These are phyloP conservation scores for Lentinula guzmanii DNA, from an alignment of 768 basidiomycete species.

Conservation along the genomic window DNA sequence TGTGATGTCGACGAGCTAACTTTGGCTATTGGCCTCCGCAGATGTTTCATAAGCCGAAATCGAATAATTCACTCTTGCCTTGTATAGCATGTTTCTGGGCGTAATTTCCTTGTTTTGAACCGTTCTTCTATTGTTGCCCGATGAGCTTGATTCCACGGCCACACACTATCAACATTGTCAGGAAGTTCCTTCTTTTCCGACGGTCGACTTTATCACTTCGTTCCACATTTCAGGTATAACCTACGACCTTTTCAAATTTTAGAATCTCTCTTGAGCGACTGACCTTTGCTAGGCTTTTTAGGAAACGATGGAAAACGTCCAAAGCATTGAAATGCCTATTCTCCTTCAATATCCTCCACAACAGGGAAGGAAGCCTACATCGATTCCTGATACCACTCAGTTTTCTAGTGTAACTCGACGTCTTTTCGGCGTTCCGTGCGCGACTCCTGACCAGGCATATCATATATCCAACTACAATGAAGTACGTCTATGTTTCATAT, in stretches of 20 bases:
- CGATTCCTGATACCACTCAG: slow-evolving; percentile 18
- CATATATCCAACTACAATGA: slow-evolving; percentile 13
- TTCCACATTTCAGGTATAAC: background rate
- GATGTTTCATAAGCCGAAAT: background rate
- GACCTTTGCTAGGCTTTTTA: background rate
- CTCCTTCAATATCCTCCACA: slow-evolving; percentile 12
- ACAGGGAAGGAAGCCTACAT: slow-evolving; percentile 15
- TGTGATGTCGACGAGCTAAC: slow-evolving; percentile 2
- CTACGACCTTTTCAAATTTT: background rate
- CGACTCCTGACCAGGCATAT: slow-evolving; percentile 14
- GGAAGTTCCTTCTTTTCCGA: background rate
- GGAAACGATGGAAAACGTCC: background rate
- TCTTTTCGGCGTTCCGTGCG: slow-evolving; percentile 15
- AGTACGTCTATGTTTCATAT: slow-evolving; percentile 7
- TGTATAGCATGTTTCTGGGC: background rate
- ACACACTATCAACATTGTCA: background rate
- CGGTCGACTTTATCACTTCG: background rate
- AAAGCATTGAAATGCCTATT: slow-evolving; percentile 8
- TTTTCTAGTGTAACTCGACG: slow-evolving; percentile 13
- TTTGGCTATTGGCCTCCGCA: background rate
- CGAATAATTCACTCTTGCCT: background rate
- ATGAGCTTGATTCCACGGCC: background rate
- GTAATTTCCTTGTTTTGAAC: background rate
- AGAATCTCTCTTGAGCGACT: background rate
- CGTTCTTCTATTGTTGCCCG: background rate